A percentile compares a stretch with the other conserved stretches of the same genome.
Evolutionary conservation across 257 asterid genomes (phyloP).

Genomic region (Nicotiana benthamiana): DNA sequence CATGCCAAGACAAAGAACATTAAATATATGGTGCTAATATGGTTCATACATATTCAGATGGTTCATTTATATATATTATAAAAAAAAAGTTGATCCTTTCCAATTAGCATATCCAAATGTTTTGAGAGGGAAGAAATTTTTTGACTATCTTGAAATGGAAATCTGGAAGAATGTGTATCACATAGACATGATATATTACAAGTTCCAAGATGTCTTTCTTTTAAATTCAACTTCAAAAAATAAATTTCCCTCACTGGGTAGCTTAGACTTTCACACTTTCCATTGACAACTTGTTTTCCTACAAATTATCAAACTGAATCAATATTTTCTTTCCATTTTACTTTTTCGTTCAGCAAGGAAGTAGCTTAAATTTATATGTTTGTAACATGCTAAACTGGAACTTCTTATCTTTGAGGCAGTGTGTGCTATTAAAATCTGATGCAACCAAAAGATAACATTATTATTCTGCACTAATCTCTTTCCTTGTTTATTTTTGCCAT

Average conservation of each 20-base stretch:
- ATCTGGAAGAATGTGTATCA: too few relatives aligned
- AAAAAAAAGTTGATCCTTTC: background rate
- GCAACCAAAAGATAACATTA: too few relatives aligned
- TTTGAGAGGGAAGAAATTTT: too few relatives aligned
- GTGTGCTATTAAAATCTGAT: too few relatives aligned
- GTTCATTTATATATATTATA: background rate
- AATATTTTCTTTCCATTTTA: background rate
- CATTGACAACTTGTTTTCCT: background rate
- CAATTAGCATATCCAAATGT: background rate
- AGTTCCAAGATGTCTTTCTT: too few relatives aligned
- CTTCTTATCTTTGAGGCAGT: too few relatives aligned
- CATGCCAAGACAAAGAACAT: background rate
- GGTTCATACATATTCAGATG: background rate
- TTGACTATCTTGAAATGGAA: too few relatives aligned
- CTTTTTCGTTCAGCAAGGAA: background rate
- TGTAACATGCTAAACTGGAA: background rate
- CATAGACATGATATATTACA: too few relatives aligned
- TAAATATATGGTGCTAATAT: background rate
- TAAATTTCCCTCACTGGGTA: background rate
- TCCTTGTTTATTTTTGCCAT: too few relatives aligned
- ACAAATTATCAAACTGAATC: background rate
- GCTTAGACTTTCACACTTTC: background rate
- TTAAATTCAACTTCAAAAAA: too few relatives aligned
- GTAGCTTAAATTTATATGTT: background rate
- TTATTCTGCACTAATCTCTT: too few relatives aligned